These are phyloP conservation scores for Euphorbia lathyris DNA, from an alignment of 345 rosid species.

Conservation along the genomic window DNA sequence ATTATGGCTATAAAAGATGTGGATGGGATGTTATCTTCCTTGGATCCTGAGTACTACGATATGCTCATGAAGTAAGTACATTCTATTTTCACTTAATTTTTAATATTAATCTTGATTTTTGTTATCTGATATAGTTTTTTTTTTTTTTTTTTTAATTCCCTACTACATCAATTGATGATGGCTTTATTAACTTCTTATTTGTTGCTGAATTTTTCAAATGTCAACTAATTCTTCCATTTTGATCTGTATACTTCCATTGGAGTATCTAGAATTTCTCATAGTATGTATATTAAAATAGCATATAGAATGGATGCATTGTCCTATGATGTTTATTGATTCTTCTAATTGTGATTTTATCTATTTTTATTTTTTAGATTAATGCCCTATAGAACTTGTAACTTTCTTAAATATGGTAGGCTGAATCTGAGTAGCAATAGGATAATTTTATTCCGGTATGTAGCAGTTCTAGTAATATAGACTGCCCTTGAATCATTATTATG, in stretches of 20 bases:
- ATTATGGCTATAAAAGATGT: conserved; percentile 86
- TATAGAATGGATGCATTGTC: too few relatives aligned
- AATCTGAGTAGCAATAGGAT: not conserved
- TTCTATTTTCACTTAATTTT: not conserved
- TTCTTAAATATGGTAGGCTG: too few relatives aligned
- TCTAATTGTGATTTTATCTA: too few relatives aligned
- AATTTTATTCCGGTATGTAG: not conserved
- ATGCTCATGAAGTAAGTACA: conserved; percentile 81
- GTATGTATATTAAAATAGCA: not conserved
- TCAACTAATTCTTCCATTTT: too few relatives aligned
- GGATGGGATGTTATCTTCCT: conserved; percentile 68
- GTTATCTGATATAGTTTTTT: not conserved
- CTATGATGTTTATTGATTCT: too few relatives aligned
- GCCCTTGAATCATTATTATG: too few relatives aligned
- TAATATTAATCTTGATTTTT: not conserved
- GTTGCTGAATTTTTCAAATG: too few relatives aligned
- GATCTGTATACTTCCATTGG: not conserved
- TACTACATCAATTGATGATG: too few relatives aligned
- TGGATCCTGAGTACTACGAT: conserved; percentile 92
- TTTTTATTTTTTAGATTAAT: not conserved
- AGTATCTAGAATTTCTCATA: not conserved
- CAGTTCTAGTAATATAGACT: too few relatives aligned
- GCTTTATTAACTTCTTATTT: too few relatives aligned
- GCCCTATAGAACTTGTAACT: not conserved
- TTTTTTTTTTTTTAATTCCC: too few relatives aligned